These are phyloP conservation scores for Pseudogymnoascus sp. DNA, from an alignment of 2,329 filamentous ascomycete genomes.

Conservation along the genomic window DNA sequence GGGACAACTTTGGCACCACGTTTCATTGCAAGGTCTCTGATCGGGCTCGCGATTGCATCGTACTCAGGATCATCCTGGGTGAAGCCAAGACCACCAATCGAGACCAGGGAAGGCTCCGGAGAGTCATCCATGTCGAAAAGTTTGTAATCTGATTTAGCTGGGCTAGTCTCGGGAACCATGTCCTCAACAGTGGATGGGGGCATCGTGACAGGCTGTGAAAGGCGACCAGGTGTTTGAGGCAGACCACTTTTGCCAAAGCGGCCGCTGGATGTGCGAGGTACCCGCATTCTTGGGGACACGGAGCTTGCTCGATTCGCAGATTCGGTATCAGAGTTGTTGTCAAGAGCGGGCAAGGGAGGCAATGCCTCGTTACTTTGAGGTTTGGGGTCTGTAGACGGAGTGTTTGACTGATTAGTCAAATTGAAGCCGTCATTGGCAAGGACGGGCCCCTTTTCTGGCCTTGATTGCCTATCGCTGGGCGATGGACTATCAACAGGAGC, in stretches of 20 bases:
- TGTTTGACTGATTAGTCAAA: background rate
- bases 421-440: background rate
- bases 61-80: constrained; percentile 19
- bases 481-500: background rate
- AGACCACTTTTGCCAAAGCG: background rate
- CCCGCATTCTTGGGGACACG: background rate
- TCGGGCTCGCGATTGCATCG: background rate
- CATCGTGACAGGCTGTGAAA: background rate
- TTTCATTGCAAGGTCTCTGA: constrained; percentile 3
- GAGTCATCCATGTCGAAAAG: constrained; percentile 14
- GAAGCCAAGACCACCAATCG: constrained; percentile 20
- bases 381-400: background rate
- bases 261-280: background rate
- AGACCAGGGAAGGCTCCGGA: constrained; percentile 10
- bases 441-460: background rate
- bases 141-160: constrained; percentile 15
- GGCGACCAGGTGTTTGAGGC: background rate
- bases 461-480: background rate
- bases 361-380: background rate
- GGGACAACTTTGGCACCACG: background rate
- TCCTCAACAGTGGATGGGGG: constrained; percentile 7
- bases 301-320: constrained; percentile 1
- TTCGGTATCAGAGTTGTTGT: background rate
- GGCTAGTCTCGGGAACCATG: constrained; percentile 27
- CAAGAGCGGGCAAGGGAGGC: background rate